Evolutionary conservation across 2,329 filamentous ascomycete species (phyloP).

Genomic region (Cordyceps cicadae): DNA sequence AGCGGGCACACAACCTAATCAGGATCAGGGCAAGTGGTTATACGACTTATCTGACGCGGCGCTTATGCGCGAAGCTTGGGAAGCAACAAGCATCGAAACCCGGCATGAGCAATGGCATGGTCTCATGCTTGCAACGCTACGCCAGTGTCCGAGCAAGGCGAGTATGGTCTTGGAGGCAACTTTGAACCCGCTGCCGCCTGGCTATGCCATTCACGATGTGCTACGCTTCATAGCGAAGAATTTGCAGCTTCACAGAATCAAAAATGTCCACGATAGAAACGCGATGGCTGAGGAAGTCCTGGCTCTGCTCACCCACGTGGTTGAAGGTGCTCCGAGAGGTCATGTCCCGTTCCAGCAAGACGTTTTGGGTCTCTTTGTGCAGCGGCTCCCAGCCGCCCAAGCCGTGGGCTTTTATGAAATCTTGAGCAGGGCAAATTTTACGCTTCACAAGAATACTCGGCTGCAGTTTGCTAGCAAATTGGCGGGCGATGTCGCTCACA

Average conservation of each 20-base stretch:
- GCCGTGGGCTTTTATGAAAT: slow-evolving; percentile 28
- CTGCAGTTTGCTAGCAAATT: slow-evolving; percentile 41
- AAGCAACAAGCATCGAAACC: slow-evolving; percentile 18
- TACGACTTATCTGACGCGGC: slow-evolving; percentile 22
- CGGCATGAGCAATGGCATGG: slow-evolving; percentile 24
- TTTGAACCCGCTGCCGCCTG: slow-evolving; percentile 26
- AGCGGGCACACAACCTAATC: slow-evolving; percentile 16
- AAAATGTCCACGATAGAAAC: slow-evolving; percentile 16
- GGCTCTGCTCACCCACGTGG: slow-evolving; percentile 20
- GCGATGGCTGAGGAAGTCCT: slow-evolving; percentile 24
- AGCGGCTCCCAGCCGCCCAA: slow-evolving; percentile 23
- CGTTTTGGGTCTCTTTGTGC: slow-evolving; percentile 26
- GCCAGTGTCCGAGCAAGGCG: slow-evolving; percentile 24
- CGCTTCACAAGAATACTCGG: slow-evolving; percentile 34
- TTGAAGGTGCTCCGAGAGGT: slow-evolving; percentile 22
- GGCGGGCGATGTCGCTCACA: slow-evolving; percentile 31
- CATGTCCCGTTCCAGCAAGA: slow-evolving; percentile 31
- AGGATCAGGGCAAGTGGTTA: slow-evolving; percentile 21
- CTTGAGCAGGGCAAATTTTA: slow-evolving; percentile 21
- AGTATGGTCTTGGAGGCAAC: slow-evolving; percentile 29
- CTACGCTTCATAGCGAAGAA: slow-evolving; percentile 24
- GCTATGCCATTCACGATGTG: slow-evolving; percentile 31
- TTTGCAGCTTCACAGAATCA: slow-evolving; percentile 15
- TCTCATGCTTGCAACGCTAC: slow-evolving; percentile 29
- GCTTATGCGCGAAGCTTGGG: slow-evolving; percentile 28